Evolutionary conservation across 2,329 filamentous ascomycete genomes (phyloP).

Genomic region (Emmonsiellopsis sp.): DNA sequence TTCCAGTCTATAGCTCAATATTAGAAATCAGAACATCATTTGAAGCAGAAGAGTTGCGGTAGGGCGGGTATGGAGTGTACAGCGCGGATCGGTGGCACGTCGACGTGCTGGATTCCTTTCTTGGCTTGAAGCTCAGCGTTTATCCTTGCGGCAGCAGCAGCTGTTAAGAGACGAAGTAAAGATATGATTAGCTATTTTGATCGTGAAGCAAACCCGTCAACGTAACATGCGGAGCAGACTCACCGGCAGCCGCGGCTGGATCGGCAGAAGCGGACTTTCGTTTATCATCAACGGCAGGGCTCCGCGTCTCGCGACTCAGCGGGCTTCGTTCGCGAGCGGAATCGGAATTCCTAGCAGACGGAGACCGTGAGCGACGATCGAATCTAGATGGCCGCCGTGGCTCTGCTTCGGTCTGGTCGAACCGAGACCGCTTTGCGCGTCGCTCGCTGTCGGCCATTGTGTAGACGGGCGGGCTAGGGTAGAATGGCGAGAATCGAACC

Average conservation of each 20-base stretch:
- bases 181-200: slow-evolving; percentile 6
- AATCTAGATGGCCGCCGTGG: slow-evolving; percentile 70
- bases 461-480: not conserved
- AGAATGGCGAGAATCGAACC: not conserved
- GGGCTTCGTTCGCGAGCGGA: slow-evolving; percentile 73
- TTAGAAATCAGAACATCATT: slow-evolving; percentile 8
- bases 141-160: slow-evolving; percentile 81
- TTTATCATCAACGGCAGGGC: slow-evolving; percentile 35
- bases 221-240: slow-evolving; percentile 10
- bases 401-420: slow-evolving; percentile 84
- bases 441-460: slow-evolving; percentile 58
- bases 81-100: slow-evolving; percentile 69
- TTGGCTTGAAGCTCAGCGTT: slow-evolving; percentile 76
- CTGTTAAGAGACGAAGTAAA: slow-evolving; percentile 36
- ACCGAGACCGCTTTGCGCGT: slow-evolving; percentile 77
- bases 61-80: slow-evolving; percentile 29
- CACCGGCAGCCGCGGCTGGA: slow-evolving; percentile 65
- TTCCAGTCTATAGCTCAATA: slow-evolving; percentile 30
- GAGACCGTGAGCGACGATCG: slow-evolving; percentile 84
- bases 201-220: not conserved
- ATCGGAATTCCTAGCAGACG: slow-evolving; percentile 58
- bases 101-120: slow-evolving; percentile 82
- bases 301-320: slow-evolving; percentile 45
- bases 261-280: slow-evolving; percentile 50
- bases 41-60: not conserved